phyloP scores from a whole-genome alignment of 2,329 filamentous ascomycete genomes.

The Xylariaceae sp. region DNA sequence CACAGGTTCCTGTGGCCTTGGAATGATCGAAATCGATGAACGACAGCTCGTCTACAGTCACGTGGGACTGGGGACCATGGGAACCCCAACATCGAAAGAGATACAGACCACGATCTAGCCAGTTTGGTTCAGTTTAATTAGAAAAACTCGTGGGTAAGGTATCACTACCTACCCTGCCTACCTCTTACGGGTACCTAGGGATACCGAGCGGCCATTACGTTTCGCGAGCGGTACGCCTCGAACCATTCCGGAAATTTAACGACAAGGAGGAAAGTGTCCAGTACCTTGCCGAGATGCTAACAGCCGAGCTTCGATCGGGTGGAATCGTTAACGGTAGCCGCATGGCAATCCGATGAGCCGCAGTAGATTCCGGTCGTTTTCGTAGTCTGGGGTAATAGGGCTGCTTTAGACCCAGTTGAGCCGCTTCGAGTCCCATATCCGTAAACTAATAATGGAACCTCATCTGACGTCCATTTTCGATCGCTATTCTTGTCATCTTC shows the following conservation, averaged over 20 bases:
- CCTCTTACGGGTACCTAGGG: background rate
- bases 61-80: background rate
- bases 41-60: background rate
- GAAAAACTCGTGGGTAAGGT: background rate
- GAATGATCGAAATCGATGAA: background rate
- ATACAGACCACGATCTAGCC: background rate
- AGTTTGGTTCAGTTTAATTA: background rate
- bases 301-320: constrained; percentile 30
- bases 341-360: constrained; percentile 27
- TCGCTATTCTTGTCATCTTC: background rate
- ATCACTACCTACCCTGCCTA: background rate
- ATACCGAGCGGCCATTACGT: background rate
- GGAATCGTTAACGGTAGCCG: constrained; percentile 28
- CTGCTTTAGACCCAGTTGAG: constrained; percentile 23
- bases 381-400: constrained; percentile 27
- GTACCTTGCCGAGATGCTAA: constrained; percentile 18
- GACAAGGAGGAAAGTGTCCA: constrained; percentile 4
- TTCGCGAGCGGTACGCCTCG: constrained; percentile 6
- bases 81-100: background rate
- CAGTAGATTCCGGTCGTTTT: constrained; percentile 29
- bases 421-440: constrained; percentile 17
- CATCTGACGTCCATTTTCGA: constrained; percentile 11
- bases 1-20: background rate
- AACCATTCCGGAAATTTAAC: constrained; percentile 6
- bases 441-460: constrained; percentile 18